These are phyloP conservation scores for Fusarium guadeloupense DNA, from an alignment of 2,329 filamentous ascomycete species.

Conservation along the genomic window DNA sequence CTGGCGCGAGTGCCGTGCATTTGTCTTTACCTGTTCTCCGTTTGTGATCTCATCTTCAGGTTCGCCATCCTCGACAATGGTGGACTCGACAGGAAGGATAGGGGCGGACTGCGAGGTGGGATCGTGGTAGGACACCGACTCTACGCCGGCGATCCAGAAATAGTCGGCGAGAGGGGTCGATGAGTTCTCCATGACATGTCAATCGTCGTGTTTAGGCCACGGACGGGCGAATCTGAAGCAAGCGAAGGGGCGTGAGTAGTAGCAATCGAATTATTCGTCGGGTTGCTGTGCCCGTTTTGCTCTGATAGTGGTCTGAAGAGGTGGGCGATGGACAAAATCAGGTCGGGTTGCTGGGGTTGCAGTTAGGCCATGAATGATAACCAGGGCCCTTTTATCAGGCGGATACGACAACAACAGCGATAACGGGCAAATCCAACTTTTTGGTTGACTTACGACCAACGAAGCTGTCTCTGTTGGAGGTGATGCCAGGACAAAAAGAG, in stretches of 20 bases:
- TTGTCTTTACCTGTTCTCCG: slow-evolving; percentile 38
- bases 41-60: slow-evolving; percentile 55
- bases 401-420: slow-evolving; percentile 22
- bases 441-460: slow-evolving; percentile 29
- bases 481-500: slow-evolving; percentile 6
- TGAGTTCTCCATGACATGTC: slow-evolving; percentile 67
- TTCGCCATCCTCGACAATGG: slow-evolving; percentile 71
- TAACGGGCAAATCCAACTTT: slow-evolving; percentile 11
- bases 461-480: slow-evolving; percentile 20
- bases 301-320: slow-evolving; percentile 21
- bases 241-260: slow-evolving; percentile 2
- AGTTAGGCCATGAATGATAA: slow-evolving; percentile 35
- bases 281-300: slow-evolving; percentile 16
- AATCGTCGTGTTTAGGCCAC: slow-evolving; percentile 44
- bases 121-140: slow-evolving; percentile 72
- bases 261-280: slow-evolving; percentile 10
- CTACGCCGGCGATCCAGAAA: slow-evolving; percentile 79
- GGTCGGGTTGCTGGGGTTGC: slow-evolving; percentile 34
- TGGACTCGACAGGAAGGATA: slow-evolving; percentile 59
- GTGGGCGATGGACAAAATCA: slow-evolving; percentile 24
- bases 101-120: slow-evolving; percentile 47
- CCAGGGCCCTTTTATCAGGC: slow-evolving; percentile 24
- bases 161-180: slow-evolving; percentile 76
- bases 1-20: slow-evolving; percentile 66
- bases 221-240: slow-evolving; percentile 26